phyloP scores from a whole-genome alignment of 2,329 filamentous ascomycete genomes.

The Verticillium alfalfae region DNA sequence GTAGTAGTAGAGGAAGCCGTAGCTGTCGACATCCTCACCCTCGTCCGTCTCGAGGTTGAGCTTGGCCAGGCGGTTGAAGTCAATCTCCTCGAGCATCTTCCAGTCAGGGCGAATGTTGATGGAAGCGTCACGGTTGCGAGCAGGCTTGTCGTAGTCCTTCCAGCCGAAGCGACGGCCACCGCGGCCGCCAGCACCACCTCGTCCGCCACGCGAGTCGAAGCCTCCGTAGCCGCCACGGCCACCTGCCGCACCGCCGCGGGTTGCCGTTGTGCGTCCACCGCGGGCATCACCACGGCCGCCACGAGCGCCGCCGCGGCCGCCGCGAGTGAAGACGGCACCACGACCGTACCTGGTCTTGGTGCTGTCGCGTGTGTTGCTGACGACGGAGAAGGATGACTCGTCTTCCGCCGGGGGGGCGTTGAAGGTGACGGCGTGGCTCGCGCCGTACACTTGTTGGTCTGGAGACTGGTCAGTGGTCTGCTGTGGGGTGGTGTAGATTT shows the following conservation, averaged over 20 bases:
- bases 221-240: conserved; percentile 61
- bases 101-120: conserved; percentile 96
- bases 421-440: conserved; percentile 81
- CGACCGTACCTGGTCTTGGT: conserved; percentile 83
- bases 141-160: conserved; percentile 98
- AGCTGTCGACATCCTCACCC: conserved; percentile 90
- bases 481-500: background rate
- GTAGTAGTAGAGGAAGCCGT: conserved; percentile 98
- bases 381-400: conserved; percentile 95
- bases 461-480: conserved; percentile 3
- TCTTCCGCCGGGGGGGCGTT: conserved; percentile 89
- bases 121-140: conserved; percentile 90
- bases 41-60: conserved; percentile 92
- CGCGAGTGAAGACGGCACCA: conserved; percentile 81
- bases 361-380: conserved; percentile 88
- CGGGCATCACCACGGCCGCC: conserved; percentile 61
- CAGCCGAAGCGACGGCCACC: conserved; percentile 89
- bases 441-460: conserved; percentile 97
- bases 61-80: conserved; percentile 92
- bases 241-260: conserved; percentile 56
- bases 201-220: conserved; percentile 68
- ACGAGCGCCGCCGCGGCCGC: conserved; percentile 68
- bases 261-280: conserved; percentile 52
- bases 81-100: conserved; percentile 95
- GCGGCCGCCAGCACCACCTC: conserved; percentile 62